Conservation (phyloP, 1,284 basidiomycete genomes). For the Apiotrichum siamense region DNA sequence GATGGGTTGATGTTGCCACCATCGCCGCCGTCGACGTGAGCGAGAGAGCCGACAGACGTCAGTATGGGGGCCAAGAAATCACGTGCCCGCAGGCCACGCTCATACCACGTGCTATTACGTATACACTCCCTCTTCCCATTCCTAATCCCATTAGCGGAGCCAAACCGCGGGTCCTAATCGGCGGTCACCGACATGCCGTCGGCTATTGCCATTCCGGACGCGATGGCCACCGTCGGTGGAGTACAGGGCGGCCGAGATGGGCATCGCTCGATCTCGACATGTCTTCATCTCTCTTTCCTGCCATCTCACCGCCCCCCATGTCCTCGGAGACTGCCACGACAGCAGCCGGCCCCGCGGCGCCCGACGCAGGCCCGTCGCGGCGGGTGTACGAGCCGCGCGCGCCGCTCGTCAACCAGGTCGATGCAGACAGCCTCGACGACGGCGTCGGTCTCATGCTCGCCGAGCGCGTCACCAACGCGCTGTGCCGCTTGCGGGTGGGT, state of each 20-base stretch:
- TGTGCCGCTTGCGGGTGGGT: slow-evolving; percentile 64
- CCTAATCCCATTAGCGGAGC: slow-evolving; percentile 1
- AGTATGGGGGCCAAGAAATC: no score
- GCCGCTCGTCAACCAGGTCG: slow-evolving; percentile 82
- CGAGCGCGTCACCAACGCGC: slow-evolving; percentile 71
- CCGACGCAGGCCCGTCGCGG: background rate
- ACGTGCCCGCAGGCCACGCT: no score
- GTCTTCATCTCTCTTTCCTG: no score
- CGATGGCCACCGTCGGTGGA: no score
- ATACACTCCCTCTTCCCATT: background rate
- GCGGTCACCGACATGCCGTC: background rate
- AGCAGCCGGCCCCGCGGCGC: background rate
- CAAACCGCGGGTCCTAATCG: background rate
- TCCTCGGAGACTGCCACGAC: background rate
- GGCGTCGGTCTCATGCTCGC: slow-evolving; percentile 78
- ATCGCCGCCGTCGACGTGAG: no score
- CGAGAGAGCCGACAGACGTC: no score
- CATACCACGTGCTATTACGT: no score
- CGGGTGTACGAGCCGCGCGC: slow-evolving; percentile 45
- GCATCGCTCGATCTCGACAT: no score
- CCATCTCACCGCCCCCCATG: background rate
- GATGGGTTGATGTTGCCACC: background rate
- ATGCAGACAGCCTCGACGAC: slow-evolving; percentile 85
- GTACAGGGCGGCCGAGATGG: no score
- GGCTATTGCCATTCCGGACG: background rate